A percentile compares a stretch with the other conserved stretches of the same genome.
These are phyloP conservation scores for Ophiobolus disseminans DNA, from an alignment of 2,329 filamentous ascomycete genomes.

Conservation along the genomic window DNA sequence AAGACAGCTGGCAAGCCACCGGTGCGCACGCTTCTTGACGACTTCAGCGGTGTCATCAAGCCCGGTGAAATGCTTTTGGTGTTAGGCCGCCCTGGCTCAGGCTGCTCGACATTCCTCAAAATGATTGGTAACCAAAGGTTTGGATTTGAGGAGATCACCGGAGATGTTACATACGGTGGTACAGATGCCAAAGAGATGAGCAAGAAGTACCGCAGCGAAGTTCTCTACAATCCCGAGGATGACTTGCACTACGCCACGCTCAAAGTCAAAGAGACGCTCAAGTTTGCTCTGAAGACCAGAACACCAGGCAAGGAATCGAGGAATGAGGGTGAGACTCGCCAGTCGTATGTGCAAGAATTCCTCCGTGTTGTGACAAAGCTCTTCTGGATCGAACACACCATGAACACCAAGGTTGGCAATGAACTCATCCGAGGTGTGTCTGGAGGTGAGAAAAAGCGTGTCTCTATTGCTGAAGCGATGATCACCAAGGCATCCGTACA, in stretches of 20 bases:
- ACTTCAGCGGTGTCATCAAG: slow-evolving; percentile 72
- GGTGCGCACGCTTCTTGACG: slow-evolving; percentile 69
- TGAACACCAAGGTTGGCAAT: slow-evolving; percentile 77
- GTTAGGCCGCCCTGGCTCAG: slow-evolving; percentile 71
- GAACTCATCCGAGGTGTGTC: slow-evolving; percentile 61
- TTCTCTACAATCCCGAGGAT: slow-evolving; percentile 79
- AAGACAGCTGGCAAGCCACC: slow-evolving; percentile 59
- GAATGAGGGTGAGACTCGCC: slow-evolving; percentile 66
- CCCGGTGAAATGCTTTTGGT: slow-evolving; percentile 77
- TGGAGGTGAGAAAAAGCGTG: slow-evolving; percentile 58
- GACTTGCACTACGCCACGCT: slow-evolving; percentile 81
- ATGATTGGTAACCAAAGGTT: slow-evolving; percentile 69
- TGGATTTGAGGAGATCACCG: slow-evolving; percentile 65
- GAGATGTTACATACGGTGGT: slow-evolving; percentile 63
- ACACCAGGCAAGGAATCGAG: slow-evolving; percentile 69
- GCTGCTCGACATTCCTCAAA: slow-evolving; percentile 75
- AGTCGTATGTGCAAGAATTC: slow-evolving; percentile 67
- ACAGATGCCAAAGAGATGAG: slow-evolving; percentile 60
- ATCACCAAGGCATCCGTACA: slow-evolving; percentile 50
- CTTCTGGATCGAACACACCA: slow-evolving; percentile 75
- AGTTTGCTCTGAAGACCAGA: slow-evolving; percentile 73
- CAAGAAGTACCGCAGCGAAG: slow-evolving; percentile 68
- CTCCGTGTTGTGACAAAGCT: slow-evolving; percentile 72
- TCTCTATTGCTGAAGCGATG: slow-evolving; percentile 59
- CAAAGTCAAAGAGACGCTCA: slow-evolving; percentile 75